phyloP scores from a whole-genome alignment of 2,329 filamentous ascomycete genomes.

The Paracoccidioides brasiliensis region DNA sequence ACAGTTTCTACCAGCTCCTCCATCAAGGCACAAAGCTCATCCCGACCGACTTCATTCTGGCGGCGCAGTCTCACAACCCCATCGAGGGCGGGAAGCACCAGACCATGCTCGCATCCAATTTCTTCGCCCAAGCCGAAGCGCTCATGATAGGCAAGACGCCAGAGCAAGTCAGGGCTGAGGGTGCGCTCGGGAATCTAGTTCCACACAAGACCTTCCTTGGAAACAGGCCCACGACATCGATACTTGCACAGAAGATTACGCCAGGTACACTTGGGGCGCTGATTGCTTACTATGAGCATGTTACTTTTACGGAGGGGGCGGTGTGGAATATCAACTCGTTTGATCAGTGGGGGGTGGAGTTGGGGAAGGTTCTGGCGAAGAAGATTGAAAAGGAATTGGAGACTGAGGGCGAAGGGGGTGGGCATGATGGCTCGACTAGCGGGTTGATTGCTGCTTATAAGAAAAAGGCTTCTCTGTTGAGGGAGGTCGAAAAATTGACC shows the following conservation, averaged over 20 bases:
- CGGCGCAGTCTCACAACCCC: conserved; percentile 92
- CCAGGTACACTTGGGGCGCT: conserved; percentile 85
- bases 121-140: conserved; percentile 38
- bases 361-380: conserved; percentile 93
- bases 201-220: conserved; percentile 99
- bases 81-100: conserved; percentile 87
- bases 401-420: conserved; percentile 52
- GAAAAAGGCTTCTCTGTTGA: conserved; percentile 43
- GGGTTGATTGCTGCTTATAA: conserved; percentile 89
- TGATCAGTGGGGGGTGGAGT: conserved; percentile 98
- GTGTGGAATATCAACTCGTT: conserved; percentile 99
- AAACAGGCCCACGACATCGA: conserved; percentile 92
- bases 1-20: conserved; percentile 99
- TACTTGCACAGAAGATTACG: conserved; percentile 86
- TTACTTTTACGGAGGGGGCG: conserved; percentile 94
- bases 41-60: conserved; percentile 93
- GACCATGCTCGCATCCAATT: conserved; percentile 44
- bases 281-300: conserved; percentile 97
- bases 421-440: conserved; percentile 78
- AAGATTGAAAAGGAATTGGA: conserved; percentile 81
- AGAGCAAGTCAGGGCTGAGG: conserved; percentile 36
- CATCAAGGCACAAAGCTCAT: conserved; percentile 99
- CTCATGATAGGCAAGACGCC: conserved; percentile 42
- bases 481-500: no score
- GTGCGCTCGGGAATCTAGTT: conserved; percentile 46